Percentiles rank a stretch among this genome's conserved stretches.
Evolutionary conservation across 345 rosid genomes (phyloP).

Genomic region (Eutrema yunnanense): DNA sequence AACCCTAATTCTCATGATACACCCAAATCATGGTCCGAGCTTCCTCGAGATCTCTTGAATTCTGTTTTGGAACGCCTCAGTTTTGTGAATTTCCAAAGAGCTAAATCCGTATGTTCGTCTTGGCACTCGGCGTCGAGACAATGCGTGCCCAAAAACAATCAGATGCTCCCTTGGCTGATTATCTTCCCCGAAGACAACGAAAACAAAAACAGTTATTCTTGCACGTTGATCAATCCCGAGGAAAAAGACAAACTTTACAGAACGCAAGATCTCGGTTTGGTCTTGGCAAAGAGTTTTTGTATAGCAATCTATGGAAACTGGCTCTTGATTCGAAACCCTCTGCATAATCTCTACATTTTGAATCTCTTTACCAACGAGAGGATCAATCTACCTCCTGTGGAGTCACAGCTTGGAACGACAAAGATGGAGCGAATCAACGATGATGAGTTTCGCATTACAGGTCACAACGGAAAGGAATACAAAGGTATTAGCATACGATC

Average conservation of each 20-base stretch:
- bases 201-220: background rate
- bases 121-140: background rate
- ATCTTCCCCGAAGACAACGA: background rate
- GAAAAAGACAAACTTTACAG: background rate
- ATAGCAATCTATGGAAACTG: no score
- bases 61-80: background rate
- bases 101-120: background rate
- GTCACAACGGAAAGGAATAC: no score
- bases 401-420: no score
- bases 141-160: background rate
- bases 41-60: background rate
- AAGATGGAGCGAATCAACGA: no score
- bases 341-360: no score
- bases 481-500: background rate
- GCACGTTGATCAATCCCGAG: background rate
- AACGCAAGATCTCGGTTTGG: background rate
- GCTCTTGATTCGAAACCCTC: no score
- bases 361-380: no score
- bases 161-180: background rate
- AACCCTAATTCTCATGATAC: background rate
- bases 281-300: background rate
- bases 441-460: no score
- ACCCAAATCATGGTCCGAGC: background rate
- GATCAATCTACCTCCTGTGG: no score
- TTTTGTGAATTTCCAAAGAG: background rate